Base-by-base conservation (phyloP, 2,329 filamentous ascomycete species). In the Aureobasidium namibiae region DNA sequence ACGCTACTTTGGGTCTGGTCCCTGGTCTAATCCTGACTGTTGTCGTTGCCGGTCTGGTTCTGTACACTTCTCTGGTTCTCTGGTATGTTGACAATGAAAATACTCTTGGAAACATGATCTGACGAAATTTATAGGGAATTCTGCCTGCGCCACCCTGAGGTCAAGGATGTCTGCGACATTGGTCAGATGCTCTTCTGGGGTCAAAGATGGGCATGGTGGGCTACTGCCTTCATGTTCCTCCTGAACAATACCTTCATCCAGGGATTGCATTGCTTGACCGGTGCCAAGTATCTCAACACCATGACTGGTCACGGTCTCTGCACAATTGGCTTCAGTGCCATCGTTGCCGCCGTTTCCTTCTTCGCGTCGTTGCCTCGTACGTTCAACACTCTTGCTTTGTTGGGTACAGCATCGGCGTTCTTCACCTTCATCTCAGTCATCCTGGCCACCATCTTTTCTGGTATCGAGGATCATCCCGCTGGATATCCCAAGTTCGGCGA, bases 171-270 rank as follows among this genome's bases (percentile, higher is more conserved):
- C 14, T 96, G 91, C 70, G 92, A 96, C 70, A 89, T 96, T 69
- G 92, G 91, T n/a, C 90, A 96, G 73, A 92, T 92, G 81, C 82
- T 96, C 23, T 96, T 95, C 74, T 95, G 88, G 86, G 86, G 87
- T 64, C 85, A 89, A 72, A 84, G 82, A 61, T 89, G 87, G 82
- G 84, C 80, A 2, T 86, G 83, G 77, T 85, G 78, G 63, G 75
- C 80, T 59, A 86, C 84, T 1, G 91, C 90, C 1, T 75, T 90
- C 70, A 95, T 95, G 88, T 96, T 96, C 73, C 76, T 96, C 46
- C 73, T 96, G 63, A 96, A 96, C 80, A 96, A 96, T 71, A 95
- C 90, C 16, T 94, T 94, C 71, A 94, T 95, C 65, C 86, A 90
- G 80, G 87, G 83, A 42, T 80, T 96, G 49, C 91, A 96, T 70